Evolutionary conservation across 495 filamentous ascomycete genomes (phyloP), one percentile per base, ranked within the genome.

Genomic region (Hypomontagnella monticulosa): DNA sequence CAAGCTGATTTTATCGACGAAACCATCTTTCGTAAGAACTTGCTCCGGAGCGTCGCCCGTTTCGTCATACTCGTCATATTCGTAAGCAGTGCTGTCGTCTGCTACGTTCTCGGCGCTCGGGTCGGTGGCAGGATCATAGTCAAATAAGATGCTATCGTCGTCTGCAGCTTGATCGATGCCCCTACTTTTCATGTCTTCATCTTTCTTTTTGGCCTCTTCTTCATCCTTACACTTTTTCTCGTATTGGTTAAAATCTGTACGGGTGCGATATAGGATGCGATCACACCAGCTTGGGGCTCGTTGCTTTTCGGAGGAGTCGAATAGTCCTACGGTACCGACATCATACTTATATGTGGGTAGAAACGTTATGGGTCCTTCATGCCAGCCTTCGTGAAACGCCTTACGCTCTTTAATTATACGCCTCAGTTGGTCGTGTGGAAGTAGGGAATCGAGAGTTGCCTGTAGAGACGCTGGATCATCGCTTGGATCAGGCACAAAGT

Each of bases 281-380:
- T 99, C 96, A 73, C 96, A 99, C 94, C 94, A 99, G 72, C 93
- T 96, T 4, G 96, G 96, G 11, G 90, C 89, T 48, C 96, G 83
- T 49, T 88, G 86, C 80, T 98, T 99, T 67, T 97, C 96, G 61
- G 92, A 96, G 0, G 93, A 91, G 77, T 99, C 96, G 72, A 97
- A 98, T 58, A 90, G 83, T 3, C 91, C 91, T 54, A 97, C 88
- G 36, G 90, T 97, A n/a, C 96, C 96, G 36, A 95, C 83, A 70
- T 99, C 96, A 66, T 98, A 99, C 75, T 96, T 96, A 72, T 96
- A 99, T 0, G 94, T 96, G 10, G 96, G 96, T 27, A 97, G 71
- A 71, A 98, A 99, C 5, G 83, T 83, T 38, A 99, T 96, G 6
- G 85, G 80, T 0, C 96, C 96, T 78, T 99, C 96, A 23, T 83